Evolutionary conservation across 2,329 filamentous ascomycete species (phyloP), one percentile per base, ranked within the genome.

Genomic region (Colletotrichum gigasporum): DNA sequence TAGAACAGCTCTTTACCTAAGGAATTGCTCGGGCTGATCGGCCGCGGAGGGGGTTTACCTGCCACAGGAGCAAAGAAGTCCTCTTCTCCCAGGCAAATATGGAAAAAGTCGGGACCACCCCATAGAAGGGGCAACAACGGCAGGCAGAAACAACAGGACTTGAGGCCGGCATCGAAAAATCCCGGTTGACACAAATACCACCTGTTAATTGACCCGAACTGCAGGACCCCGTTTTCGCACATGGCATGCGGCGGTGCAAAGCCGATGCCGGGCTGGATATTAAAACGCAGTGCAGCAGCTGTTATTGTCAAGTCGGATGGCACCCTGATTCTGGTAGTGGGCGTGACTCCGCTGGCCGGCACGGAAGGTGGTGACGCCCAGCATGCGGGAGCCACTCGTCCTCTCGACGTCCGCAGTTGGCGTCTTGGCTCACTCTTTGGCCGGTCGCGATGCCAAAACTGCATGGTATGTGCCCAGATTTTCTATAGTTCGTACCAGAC

Each of bases 221-320:
- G 28, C 34, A 30, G 34, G 26, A 34, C 32, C 45, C 56, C 48
- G 10, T 45, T 32, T 9, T 30, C 45, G 37, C 52, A 42, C 56
- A 61, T 54, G 47, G n/a, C 42, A 54, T 48, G 56, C 61, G 42
- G 48, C 56, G 28, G 60, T 59, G 60, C 60, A 52, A 30, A 14
- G 26, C 53, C 60, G 45, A 47, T 52, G 47, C 39, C 39, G 47
- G 45, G 54, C 37, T 44, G 18, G 39, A 51, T 59, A 39, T 37
- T 44, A 35, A 28, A 63, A 28, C 53, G 37, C 16, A 22, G 44
- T 26, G 28, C 35, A 18, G 60, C 18, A 35, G 24, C 16, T 32
- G 45, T 30, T 39, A 52, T 4, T 47, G 41, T 53, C 39, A 53
- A 52, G 28, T 54, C 48, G 47, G 48, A 64, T 52, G 50, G 50